A percentile compares a stretch with the other conserved stretches of the same genome.
These are phyloP conservation scores for Aegle marmelos DNA, from an alignment of 345 rosid genomes.

Conservation along the genomic window DNA sequence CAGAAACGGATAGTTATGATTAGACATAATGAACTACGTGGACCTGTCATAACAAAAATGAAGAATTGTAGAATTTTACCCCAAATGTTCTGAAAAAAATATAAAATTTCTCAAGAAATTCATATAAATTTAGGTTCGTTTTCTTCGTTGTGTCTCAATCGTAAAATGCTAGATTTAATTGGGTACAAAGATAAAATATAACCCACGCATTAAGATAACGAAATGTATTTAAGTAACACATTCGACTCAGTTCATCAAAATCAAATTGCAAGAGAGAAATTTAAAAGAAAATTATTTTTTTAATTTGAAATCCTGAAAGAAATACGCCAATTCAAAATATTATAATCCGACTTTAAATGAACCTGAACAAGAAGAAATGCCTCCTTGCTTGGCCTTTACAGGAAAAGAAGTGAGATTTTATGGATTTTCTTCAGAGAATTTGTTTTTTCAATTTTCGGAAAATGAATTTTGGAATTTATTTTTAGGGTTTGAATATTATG, in stretches of 20 bases:
- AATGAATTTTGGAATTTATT: neutral
- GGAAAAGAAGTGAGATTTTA: neutral
- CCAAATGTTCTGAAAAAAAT: neutral
- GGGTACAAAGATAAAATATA: too few relatives aligned
- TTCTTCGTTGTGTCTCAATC: neutral
- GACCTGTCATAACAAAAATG: slow-evolving; percentile 16
- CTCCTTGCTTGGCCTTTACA: neutral
- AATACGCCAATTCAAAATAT: too few relatives aligned
- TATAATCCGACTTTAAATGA: too few relatives aligned
- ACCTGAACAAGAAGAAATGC: too few relatives aligned
- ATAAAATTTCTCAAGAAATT: neutral
- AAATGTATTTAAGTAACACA: neutral
- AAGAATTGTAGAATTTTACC: neutral
- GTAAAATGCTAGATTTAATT: neutral
- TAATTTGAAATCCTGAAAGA: too few relatives aligned
- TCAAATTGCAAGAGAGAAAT: neutral
- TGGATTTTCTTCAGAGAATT: neutral
- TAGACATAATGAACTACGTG: slow-evolving; percentile 44
- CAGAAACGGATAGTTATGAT: slow-evolving; percentile 42
- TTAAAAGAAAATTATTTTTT: too few relatives aligned
- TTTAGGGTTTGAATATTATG: too few relatives aligned
- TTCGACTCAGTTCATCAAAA: neutral
- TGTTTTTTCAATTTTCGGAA: neutral
- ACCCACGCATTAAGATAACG: neutral
- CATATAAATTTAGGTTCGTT: neutral